Base-by-base conservation (phyloP, 345 rosid species). In the Hypericum perforatum region DNA sequence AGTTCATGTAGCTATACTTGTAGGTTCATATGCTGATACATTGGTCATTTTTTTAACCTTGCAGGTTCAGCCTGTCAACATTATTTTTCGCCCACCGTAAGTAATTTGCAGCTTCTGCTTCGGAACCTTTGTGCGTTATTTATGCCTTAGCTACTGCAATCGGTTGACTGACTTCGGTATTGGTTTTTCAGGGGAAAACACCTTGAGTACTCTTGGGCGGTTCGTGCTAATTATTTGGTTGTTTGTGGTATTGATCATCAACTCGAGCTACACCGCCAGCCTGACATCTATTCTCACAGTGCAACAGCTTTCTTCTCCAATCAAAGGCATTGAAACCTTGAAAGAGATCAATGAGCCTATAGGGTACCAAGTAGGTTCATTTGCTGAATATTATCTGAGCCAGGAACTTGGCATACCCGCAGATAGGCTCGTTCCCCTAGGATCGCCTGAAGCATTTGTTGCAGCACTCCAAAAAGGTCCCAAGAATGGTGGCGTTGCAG, bases 11-110 rank as follows among this genome's bases (percentile, higher is more conserved):
- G 32, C 32, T 22, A 22, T 1, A 22, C 32, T 22, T 22, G n/a
- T n/a, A n/a, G n/a, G n/a, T n/a, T n/a, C n/a, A n/a, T n/a, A n/a
- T n/a, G n/a, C 57, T 79, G 72, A 75, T 65, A 15, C 54, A 15
- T 43, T 37, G 56, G 51, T 61, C 69, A 39, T 68, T 73, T 68
- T 60, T 38, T 53, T 39, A 65, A 54, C 32, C 8, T 45, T 85
- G 79, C 96, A 91, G 98, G 98, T 88, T 92, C 82, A 83, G 94
- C 80, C 78, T 92, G 66, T 92, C 96, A 8, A 92, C 98, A 37
- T 60, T 92, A 61, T 92, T 92, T 74, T 92, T 88, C 13, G 79
- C 96, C 8, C 96, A 92, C 58, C 76, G 98, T 87, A 80, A 71
- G 98, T 75, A 49, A 13, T 59, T 32, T 9, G 46, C 52, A 29